Conservation (phyloP, 441 rosid species). For the Iberis amara region DNA sequence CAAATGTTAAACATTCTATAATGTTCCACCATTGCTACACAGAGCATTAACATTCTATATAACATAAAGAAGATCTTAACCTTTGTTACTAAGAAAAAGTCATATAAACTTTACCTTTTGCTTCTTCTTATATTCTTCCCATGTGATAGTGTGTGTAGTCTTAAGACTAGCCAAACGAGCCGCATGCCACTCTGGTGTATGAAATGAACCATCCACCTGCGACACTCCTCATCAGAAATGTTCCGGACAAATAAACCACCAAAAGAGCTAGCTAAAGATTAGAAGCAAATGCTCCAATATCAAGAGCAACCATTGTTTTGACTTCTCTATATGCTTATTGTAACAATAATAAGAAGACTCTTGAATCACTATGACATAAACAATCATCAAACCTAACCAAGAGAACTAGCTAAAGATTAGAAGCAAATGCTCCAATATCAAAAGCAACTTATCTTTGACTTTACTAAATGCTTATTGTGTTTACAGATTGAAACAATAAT, state of each 20-base stretch:
- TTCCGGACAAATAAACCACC: slow-evolving; percentile 32
- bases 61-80: slow-evolving; percentile 1
- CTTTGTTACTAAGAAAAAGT: neutral
- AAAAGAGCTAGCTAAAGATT: slow-evolving; percentile 20
- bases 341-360: slow-evolving; percentile 7
- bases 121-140: slow-evolving; percentile 90
- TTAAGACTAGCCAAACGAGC: slow-evolving; percentile 98
- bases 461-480: neutral
- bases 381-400: slow-evolving; percentile 3
- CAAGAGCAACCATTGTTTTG: neutral
- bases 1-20: neutral
- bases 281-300: neutral
- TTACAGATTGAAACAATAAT: no score
- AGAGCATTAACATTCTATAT: neutral
- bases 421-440: neutral
- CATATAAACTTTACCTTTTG: slow-evolving; percentile 53
- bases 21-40: neutral
- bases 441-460: neutral
- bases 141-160: slow-evolving; percentile 84
- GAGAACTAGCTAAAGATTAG: slow-evolving; percentile 1
- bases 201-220: slow-evolving; percentile 99
- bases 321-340: neutral
- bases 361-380: slow-evolving; percentile 2
- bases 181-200: slow-evolving; percentile 99
- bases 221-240: slow-evolving; percentile 89